These are phyloP conservation scores for Lasiodiplodia theobromae DNA, from an alignment of 2,329 filamentous ascomycete species.

Conservation along the genomic window DNA sequence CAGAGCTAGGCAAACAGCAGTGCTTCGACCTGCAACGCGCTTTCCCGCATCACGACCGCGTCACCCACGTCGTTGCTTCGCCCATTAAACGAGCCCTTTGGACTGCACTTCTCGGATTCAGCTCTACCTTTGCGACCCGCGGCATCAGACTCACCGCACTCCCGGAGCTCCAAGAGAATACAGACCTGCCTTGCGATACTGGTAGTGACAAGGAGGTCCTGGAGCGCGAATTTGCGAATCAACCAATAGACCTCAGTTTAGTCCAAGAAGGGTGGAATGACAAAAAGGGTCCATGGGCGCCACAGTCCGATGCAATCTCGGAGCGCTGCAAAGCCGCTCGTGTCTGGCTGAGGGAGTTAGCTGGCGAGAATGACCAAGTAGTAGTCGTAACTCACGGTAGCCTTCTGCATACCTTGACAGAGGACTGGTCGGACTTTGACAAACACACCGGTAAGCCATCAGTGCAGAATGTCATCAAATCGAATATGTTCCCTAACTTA, in stretches of 20 bases:
- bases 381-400: slow-evolving; percentile 83
- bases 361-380: slow-evolving; percentile 65
- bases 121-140: slow-evolving; percentile 44
- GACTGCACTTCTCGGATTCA: slow-evolving; percentile 74
- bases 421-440: slow-evolving; percentile 74
- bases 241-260: slow-evolving; percentile 66
- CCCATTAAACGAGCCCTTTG: slow-evolving; percentile 79
- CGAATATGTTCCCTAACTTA: too few species aligned
- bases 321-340: slow-evolving; percentile 68
- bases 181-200: slow-evolving; percentile 74
- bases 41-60: slow-evolving; percentile 66
- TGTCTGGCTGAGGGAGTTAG: slow-evolving; percentile 57
- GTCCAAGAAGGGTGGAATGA: slow-evolving; percentile 72
- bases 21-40: slow-evolving; percentile 58
- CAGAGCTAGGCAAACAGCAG: slow-evolving; percentile 72
- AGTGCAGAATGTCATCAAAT: neutral
- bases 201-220: slow-evolving; percentile 66
- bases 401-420: slow-evolving; percentile 82
- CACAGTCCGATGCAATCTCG: slow-evolving; percentile 60
- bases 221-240: slow-evolving; percentile 65
- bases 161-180: slow-evolving; percentile 79
- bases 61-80: slow-evolving; percentile 76
- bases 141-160: slow-evolving; percentile 66
- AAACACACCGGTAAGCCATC: slow-evolving; percentile 49
- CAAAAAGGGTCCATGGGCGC: slow-evolving; percentile 57